Conservation (phyloP, 1,284 basidiomycete genomes). For the Moniliella sp. region DNA sequence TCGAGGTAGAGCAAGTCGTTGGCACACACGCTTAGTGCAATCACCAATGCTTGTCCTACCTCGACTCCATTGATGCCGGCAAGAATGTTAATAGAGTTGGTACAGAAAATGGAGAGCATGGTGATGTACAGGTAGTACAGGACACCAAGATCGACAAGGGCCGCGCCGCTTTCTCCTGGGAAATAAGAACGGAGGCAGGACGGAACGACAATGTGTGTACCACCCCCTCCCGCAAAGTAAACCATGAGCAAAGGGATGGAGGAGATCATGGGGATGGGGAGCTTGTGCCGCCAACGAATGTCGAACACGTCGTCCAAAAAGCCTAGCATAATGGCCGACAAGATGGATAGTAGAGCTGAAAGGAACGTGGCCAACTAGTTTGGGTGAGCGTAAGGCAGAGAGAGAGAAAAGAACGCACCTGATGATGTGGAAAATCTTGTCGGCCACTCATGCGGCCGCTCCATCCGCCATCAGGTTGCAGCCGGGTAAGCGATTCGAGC, state of each 20-base stretch:
- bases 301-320: constrained; percentile 96
- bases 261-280: constrained; percentile 80
- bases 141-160: constrained; percentile 69
- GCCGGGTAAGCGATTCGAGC: not conserved
- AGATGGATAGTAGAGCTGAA: constrained; percentile 66
- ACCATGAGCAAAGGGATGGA: constrained; percentile 84
- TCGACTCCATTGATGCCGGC: constrained; percentile 95
- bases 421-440: constrained; percentile 60
- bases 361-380: constrained; percentile 82
- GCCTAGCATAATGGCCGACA: constrained; percentile 77
- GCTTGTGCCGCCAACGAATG: constrained; percentile 91
- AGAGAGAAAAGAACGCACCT: constrained; percentile 32
- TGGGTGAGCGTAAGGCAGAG: constrained; percentile 8
- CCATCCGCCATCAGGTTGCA: constrained; percentile 6
- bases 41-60: constrained; percentile 66
- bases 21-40: constrained; percentile 64
- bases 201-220: constrained; percentile 82
- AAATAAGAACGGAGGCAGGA: constrained; percentile 24
- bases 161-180: constrained; percentile 43
- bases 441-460: constrained; percentile 16
- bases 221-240: constrained; percentile 78
- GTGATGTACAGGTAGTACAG: constrained; percentile 93
- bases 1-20: constrained; percentile 65
- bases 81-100: constrained; percentile 95
- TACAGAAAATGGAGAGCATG: constrained; percentile 80